Base-by-base conservation (phyloP, 768 basidiomycete species). In the Vishniacozyma victoriae region DNA sequence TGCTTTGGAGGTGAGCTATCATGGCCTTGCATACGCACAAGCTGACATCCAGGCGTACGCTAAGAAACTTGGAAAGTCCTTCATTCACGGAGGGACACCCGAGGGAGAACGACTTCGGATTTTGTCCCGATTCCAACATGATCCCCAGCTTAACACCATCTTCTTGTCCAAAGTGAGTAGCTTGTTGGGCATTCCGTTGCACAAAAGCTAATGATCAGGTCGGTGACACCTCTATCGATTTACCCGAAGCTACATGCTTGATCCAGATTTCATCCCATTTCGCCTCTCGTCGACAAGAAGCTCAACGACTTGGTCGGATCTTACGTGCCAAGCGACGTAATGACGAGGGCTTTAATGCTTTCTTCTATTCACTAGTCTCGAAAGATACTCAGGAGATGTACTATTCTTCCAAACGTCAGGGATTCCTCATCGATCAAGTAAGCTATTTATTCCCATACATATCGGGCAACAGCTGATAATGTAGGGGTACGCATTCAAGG, bases 331-430 rank as follows among this genome's bases (percentile, higher is more conserved):
- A 99, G 72, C 81, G 95, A 50, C 79, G 95, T 55, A 99, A 99
- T 66, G 95, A 99, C 64, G 95, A 97, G 74, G 95, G 95, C 1
- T 99, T 99, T 76, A 99, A 99, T 56, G 95, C 95, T 19, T 99
- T 97, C 76, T 99, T 99, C 75, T 99, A 99, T 72, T 96, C 95
- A 25, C 82, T 99, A 5, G 95, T 99, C 26, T 96, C 92, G 20
- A 95, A 95, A 73, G 93, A 96, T 74, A 99, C 93, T 3, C 90
- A 95, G 66, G 95, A 97, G 74, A 97, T 97, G 90, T 99, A 84
- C 74, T 99, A 96, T 78, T 92, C 88, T 70, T 93, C 95, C 3
- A 99, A 99, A 74, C 83, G 95, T 14, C 95, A 97, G 67, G 91
- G 96, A 66, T 99, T 99, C 75, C 76, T 99, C 59, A 93, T 99